Conservation (phyloP, 2,329 filamentous ascomycete species). For the Raffaelea albimanens region DNA sequence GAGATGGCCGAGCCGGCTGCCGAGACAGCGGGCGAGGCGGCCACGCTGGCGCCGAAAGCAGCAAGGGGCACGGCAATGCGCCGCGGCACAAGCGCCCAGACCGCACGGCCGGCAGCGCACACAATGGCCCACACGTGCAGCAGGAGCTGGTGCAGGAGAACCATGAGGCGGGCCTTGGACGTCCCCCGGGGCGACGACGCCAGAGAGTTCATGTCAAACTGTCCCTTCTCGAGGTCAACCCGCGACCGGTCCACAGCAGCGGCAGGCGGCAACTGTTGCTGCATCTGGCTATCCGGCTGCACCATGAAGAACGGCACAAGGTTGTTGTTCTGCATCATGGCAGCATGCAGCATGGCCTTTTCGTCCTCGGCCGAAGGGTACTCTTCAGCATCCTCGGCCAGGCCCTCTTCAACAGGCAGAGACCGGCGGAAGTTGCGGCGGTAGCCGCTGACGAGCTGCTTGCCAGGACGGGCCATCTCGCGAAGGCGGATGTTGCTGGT, state of each 20-base stretch:
- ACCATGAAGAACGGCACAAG: slow-evolving; percentile 1
- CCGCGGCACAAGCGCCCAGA: slow-evolving; percentile 10
- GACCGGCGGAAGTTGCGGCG: slow-evolving; percentile 8
- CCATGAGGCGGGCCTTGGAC: slow-evolving; percentile 1
- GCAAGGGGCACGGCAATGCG: slow-evolving; percentile 9
- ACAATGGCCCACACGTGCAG: slow-evolving; percentile 8
- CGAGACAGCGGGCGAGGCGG: slow-evolving; percentile 4
- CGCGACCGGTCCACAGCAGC: not conserved
- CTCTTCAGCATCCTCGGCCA: not conserved
- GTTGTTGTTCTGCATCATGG: not conserved
- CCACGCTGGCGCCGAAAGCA: slow-evolving; percentile 2
- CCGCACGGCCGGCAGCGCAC: not conserved
- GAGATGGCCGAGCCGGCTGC: slow-evolving; percentile 2
- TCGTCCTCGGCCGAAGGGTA: not conserved
- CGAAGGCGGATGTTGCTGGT: slow-evolving; percentile 6
- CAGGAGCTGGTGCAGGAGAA: slow-evolving; percentile 10
- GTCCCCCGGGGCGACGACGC: not conserved
- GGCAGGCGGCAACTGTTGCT: slow-evolving; percentile 4
- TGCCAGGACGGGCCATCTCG: slow-evolving; percentile 11
- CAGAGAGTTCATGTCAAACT: not conserved
- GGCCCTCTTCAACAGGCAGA: slow-evolving; percentile 1
- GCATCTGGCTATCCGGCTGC: slow-evolving; percentile 1
- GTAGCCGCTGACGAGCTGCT: slow-evolving; percentile 11
- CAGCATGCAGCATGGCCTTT: not conserved
- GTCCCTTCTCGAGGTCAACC: not conserved